Conservation (phyloP, 768 basidiomycete genomes). For the Leccinum barrowsii region DNA sequence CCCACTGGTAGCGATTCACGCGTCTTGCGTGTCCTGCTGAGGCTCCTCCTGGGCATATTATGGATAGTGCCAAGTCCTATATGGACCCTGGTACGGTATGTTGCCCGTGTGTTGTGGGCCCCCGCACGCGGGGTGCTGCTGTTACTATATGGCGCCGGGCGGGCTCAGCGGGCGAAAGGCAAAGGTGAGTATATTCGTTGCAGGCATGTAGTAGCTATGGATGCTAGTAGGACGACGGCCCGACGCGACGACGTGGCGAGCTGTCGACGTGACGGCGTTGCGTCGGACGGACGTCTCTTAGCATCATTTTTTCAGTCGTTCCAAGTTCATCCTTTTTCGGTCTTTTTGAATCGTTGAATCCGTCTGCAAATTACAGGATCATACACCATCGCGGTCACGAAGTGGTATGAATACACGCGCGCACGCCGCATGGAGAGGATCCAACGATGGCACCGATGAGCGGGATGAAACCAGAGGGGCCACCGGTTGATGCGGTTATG, state of each 20-base stretch:
- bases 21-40: background rate
- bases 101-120: background rate
- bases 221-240: background rate
- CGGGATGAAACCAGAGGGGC: too few species aligned
- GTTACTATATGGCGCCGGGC: conserved; percentile 17
- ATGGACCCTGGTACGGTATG: background rate
- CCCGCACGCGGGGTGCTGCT: conserved; percentile 5
- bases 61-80: conserved; percentile 1
- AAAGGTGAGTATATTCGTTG: background rate
- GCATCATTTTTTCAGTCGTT: too few species aligned
- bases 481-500: too few species aligned
- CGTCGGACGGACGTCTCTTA: background rate
- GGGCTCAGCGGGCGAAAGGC: background rate
- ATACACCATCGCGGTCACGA: too few species aligned
- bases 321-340: too few species aligned
- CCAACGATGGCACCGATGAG: too few species aligned
- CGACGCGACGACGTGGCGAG: background rate
- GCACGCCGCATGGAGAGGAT: too few species aligned
- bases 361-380: too few species aligned
- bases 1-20: background rate
- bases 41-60: background rate
- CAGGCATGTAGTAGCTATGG: background rate
- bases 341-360: too few species aligned
- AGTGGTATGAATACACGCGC: too few species aligned
- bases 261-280: background rate